phyloP scores from a whole-genome alignment of 257 asterid genomes.

The Primulina huaijiensis region DNA sequence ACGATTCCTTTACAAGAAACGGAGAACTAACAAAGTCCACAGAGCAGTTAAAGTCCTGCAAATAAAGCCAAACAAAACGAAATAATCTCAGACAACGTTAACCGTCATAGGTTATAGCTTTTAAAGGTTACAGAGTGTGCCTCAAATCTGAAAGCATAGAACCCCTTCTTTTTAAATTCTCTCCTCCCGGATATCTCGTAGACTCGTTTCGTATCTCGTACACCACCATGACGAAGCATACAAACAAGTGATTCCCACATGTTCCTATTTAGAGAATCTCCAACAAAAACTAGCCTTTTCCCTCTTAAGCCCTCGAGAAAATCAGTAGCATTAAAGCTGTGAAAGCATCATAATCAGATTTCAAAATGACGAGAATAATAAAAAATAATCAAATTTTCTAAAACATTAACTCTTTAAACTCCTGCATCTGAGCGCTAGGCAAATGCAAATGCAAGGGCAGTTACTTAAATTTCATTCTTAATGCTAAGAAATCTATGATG shows the following conservation, averaged over 20 bases:
- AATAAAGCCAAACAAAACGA: constrained; percentile 21
- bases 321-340: constrained; percentile 76
- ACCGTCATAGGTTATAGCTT: background rate
- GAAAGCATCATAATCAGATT: constrained; percentile 22
- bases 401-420: background rate
- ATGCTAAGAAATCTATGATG: background rate
- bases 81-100: constrained; percentile 2
- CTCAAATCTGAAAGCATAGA: constrained; percentile 90
- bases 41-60: constrained; percentile 82
- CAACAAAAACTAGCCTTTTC: constrained; percentile 71
- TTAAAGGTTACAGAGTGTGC: constrained; percentile 35
- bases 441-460: constrained; percentile 8
- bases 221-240: constrained; percentile 69
- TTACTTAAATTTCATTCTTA: background rate
- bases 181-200: constrained; percentile 83
- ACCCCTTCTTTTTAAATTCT: constrained; percentile 87
- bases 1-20: constrained; percentile 72
- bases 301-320: constrained; percentile 85
- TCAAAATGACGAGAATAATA: background rate
- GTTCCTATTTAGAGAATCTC: constrained; percentile 90
- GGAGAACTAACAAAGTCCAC: constrained; percentile 89
- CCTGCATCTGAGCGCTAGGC: background rate
- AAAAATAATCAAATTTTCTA: no score
- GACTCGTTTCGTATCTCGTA: constrained; percentile 60
- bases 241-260: constrained; percentile 99